These are phyloP conservation scores for Candida xiaguanensis DNA, from an alignment of 805 yeast genomes.

Conservation along the genomic window DNA sequence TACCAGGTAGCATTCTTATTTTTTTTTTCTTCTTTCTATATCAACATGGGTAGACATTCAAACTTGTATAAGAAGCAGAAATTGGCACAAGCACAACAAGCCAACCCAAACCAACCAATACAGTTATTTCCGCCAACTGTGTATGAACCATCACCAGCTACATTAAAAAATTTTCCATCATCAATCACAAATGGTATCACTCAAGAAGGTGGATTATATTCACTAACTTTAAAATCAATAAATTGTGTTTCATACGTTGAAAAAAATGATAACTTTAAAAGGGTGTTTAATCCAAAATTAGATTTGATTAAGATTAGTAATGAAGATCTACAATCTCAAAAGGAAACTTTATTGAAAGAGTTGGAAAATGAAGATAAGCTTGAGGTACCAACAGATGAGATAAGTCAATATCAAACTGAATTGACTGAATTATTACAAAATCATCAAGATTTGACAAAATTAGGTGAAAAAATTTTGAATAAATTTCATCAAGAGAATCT, in stretches of 20 bases:
- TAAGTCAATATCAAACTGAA: conserved; percentile 3
- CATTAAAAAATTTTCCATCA: conserved; percentile 19
- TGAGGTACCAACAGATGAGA: neutral
- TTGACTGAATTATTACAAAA: conserved; percentile 13
- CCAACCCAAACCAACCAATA: neutral
- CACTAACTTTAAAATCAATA: conserved; percentile 39
- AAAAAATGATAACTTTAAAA: conserved; percentile 28
- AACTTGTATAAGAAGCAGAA: conserved; percentile 5
- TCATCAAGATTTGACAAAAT: conserved; percentile 14
- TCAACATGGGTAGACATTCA: conserved; percentile 3
- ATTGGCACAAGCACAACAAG: conserved; percentile 1
- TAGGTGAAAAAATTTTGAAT: conserved; percentile 13
- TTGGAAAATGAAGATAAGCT: conserved; percentile 12
- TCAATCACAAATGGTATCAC: conserved; percentile 39
- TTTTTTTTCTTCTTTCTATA: neutral
- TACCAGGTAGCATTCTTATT: neutral
- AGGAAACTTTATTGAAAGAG: conserved; percentile 21
- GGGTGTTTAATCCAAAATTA: conserved; percentile 16
- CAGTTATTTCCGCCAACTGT: conserved; percentile 10
- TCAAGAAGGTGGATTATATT: conserved; percentile 37
- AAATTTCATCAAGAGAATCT: conserved; percentile 16
- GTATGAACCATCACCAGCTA: conserved; percentile 13
- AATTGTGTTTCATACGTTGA: conserved; percentile 34
- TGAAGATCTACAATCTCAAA: conserved; percentile 13
- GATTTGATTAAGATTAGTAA: conserved; percentile 12